phyloP scores from a whole-genome alignment of 108 stramenopile genomes.

The Halocafeteria seosinensis region DNA sequence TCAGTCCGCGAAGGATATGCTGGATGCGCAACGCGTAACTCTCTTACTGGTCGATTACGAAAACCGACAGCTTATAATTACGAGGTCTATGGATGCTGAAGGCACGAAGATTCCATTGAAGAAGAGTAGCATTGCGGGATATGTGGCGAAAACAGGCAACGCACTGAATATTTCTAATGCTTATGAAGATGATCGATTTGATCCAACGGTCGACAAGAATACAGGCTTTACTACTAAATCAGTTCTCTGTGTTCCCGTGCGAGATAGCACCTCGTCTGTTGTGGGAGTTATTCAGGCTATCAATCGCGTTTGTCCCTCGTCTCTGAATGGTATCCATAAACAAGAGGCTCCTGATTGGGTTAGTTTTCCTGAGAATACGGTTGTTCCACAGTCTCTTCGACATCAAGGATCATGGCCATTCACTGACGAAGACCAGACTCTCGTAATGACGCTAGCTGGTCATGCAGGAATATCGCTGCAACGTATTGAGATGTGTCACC shows the following conservation, averaged over 20 bases:
- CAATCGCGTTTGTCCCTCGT: slow-evolving; percentile 5
- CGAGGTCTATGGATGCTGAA: neutral
- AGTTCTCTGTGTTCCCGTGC: slow-evolving; percentile 31
- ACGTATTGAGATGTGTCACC: slow-evolving; percentile 15
- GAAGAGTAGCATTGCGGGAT: slow-evolving; percentile 22
- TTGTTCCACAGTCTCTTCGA: neutral
- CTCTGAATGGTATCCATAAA: neutral
- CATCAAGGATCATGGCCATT: neutral
- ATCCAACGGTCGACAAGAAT: slow-evolving; percentile 20
- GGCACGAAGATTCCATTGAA: neutral
- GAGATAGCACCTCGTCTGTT: slow-evolving; percentile 1
- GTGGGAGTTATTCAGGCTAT: slow-evolving; percentile 18
- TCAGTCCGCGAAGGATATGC: neutral
- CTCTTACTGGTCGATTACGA: neutral
- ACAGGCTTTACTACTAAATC: slow-evolving; percentile 30
- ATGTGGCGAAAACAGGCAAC: slow-evolving; percentile 20
- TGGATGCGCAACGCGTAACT: neutral
- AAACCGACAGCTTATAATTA: neutral
- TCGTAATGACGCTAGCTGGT: slow-evolving; percentile 8
- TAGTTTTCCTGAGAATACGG: neutral
- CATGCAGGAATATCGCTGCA: slow-evolving; percentile 28
- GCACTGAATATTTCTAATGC: slow-evolving; percentile 34
- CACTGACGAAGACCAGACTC: slow-evolving; percentile 6
- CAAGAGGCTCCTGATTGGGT: neutral
- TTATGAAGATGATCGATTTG: slow-evolving; percentile 37